Evolutionary conservation across 1,284 basidiomycete species (phyloP), one percentile per base, ranked within the genome.

Genomic region (Ceratobasidium sp.): DNA sequence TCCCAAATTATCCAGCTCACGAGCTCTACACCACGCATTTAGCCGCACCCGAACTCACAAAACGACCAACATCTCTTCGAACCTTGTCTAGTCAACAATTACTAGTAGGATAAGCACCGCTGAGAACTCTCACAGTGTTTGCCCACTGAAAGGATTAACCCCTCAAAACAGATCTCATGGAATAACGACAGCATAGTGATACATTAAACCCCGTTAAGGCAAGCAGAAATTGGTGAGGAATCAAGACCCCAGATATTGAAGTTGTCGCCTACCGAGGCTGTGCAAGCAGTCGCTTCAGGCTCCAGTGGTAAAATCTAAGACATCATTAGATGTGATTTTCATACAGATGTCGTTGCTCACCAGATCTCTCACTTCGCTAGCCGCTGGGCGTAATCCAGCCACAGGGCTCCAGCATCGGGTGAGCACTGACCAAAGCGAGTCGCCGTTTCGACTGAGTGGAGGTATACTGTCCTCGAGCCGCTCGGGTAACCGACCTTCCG

Each of bases 11-110:
- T 41, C 36, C 36, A 41, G 36, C 11, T 41, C 36, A 41, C 11
- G 4, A 29, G 36, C 31, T 51, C 24, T 62, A 54, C 57, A 27
- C 17, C 29, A 14, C 19, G 41, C 48, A 66, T 56, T n/a, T 53
- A 45, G 24, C 45, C 41, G 22, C 62, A 47, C 48, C 22, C 47
- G 2, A 22, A 53, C 73, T 54, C 47, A 74, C 73, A 93, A 92
- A 81, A 93, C 86, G 51, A 85, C 85, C 50, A 93, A 86, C 0
- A 91, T 83, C 31, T 84, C 81, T 79, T 92, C 92, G 81, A 93
- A 93, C 74, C 81, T 85, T 79, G 90, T 89, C 4, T 90, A 85
- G 7, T 91, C 92, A 14, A 89, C 88, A 63, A 93, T n/a, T n/a
- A n/a, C n/a, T n/a, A n/a, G n/a, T n/a, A n/a, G n/a, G n/a, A n/a